Evolutionary conservation across 257 asterid genomes (phyloP).

Genomic region (Lycium barbarum): DNA sequence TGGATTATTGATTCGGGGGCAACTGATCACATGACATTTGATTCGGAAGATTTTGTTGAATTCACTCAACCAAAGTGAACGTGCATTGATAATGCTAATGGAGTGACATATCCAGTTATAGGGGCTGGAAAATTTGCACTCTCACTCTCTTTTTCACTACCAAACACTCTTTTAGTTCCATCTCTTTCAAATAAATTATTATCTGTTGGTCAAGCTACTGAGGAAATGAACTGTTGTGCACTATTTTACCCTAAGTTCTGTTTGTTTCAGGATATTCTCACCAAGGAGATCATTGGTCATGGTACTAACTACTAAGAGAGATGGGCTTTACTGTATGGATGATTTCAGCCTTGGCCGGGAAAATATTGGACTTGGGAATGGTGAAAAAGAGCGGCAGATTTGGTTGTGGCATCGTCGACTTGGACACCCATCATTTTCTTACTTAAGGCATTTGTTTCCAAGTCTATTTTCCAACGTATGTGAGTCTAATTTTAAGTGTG

Average conservation of each 20-base stretch:
- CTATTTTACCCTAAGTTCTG: neutral
- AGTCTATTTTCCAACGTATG: neutral
- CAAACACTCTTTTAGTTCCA: constrained; percentile 12
- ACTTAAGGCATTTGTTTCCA: neutral
- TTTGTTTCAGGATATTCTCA: too few relatives aligned
- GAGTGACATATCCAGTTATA: neutral
- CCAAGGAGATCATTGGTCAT: too few relatives aligned
- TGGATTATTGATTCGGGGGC: neutral
- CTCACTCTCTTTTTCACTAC: neutral
- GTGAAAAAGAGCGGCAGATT: too few relatives aligned
- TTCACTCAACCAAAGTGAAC: neutral
- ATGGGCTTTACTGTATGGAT: too few relatives aligned
- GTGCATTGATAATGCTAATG: constrained; percentile 12
- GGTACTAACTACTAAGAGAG: too few relatives aligned
- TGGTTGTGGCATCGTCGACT: too few relatives aligned
- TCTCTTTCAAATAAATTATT: neutral
- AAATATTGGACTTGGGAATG: too few relatives aligned
- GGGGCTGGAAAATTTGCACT: neutral
- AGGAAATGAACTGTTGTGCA: neutral
- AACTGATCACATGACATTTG: constrained; percentile 27
- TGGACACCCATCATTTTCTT: neutral
- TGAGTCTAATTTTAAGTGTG: neutral
- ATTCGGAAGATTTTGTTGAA: neutral
- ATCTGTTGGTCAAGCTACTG: neutral
- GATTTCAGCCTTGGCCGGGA: too few relatives aligned